Conservation (phyloP, 176 grass and related monocot species). For the Alloteropsis semialata region DNA sequence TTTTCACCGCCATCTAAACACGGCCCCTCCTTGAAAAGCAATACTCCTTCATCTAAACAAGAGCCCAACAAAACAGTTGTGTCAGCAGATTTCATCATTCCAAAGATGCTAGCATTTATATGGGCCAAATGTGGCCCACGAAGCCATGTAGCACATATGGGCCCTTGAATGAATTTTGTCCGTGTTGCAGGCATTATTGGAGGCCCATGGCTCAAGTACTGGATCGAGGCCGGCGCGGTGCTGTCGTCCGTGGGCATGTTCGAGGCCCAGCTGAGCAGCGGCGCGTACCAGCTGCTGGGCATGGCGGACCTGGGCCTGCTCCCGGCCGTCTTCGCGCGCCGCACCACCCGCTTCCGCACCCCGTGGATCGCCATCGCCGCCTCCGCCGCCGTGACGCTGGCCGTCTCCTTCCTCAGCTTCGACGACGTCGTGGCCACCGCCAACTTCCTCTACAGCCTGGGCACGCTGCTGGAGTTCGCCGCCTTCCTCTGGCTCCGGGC, state of each 20-base stretch:
- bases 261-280: constrained; percentile 55
- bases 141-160: too few relatives aligned
- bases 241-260: constrained; percentile 50
- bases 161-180: too few relatives aligned
- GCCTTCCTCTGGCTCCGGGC: constrained; percentile 44
- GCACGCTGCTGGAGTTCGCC: constrained; percentile 52
- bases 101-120: too few relatives aligned
- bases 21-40: too few relatives aligned
- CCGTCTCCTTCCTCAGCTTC: constrained; percentile 53
- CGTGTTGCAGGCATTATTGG: constrained; percentile 30
- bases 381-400: constrained; percentile 20
- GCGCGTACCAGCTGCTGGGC: constrained; percentile 54
- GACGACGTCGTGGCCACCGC: constrained; percentile 47
- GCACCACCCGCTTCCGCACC: constrained; percentile 22
- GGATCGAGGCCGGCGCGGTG: constrained; percentile 47
- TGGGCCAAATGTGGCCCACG: too few relatives aligned
- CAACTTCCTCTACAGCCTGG: constrained; percentile 54
- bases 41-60: too few relatives aligned
- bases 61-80: too few relatives aligned
- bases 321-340: constrained; percentile 34
- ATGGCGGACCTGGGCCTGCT: constrained; percentile 62
- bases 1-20: too few relatives aligned
- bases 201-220: constrained; percentile 47
- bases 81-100: too few relatives aligned
- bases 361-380: constrained; percentile 42